phyloP scores from a whole-genome alignment of 345 rosid species.

The Carallia pectinifolia region DNA sequence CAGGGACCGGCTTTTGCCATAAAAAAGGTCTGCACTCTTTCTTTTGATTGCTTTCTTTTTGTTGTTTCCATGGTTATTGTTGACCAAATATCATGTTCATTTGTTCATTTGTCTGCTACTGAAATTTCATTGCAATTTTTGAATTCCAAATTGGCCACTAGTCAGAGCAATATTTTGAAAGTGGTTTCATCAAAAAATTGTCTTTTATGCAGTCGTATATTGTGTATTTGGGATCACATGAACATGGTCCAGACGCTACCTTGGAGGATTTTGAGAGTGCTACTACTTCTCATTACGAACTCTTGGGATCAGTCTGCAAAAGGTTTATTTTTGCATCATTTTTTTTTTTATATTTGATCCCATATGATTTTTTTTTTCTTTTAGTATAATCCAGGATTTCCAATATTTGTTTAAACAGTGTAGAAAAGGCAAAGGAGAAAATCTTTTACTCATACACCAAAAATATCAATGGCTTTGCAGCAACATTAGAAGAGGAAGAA shows the following conservation, averaged over 20 bases:
- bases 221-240: conserved; percentile 10
- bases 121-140: too few species aligned
- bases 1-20: background rate
- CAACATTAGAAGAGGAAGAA: conserved; percentile 26
- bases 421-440: conserved; percentile 12
- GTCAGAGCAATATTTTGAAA: too few species aligned
- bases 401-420: background rate
- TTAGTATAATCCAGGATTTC: too few species aligned
- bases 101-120: too few species aligned
- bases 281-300: conserved; percentile 2
- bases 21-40: background rate
- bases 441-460: conserved; percentile 26
- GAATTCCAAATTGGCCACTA: too few species aligned
- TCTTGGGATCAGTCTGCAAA: conserved; percentile 14
- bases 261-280: too few species aligned
- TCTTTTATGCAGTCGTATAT: too few species aligned
- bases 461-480: conserved; percentile 28
- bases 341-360: too few species aligned
- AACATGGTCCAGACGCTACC: conserved; percentile 5
- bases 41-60: background rate
- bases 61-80: too few species aligned
- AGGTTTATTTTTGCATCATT: background rate
- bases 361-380: too few species aligned
- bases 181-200: too few species aligned
- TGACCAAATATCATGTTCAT: too few species aligned